Conservation (phyloP, 108 stramenopile species). For the Stephanodiscus minutulus region DNA sequence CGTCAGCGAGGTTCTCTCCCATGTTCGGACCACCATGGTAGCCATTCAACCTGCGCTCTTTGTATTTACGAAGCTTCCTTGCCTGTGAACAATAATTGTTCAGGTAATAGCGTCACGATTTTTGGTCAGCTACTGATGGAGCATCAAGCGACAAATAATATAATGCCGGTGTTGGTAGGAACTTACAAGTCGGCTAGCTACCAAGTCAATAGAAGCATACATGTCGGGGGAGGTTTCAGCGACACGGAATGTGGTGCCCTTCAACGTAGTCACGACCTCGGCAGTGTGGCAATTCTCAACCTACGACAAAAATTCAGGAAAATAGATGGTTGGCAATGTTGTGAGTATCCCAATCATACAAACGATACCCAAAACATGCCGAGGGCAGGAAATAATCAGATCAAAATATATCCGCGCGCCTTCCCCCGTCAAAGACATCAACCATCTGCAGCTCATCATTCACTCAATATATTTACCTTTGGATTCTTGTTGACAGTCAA, state of each 20-base stretch:
- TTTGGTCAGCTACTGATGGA: not conserved
- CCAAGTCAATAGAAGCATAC: constrained; percentile 84
- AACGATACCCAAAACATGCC: not conserved
- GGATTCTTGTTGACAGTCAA: constrained; percentile 86
- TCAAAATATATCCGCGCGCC: not conserved
- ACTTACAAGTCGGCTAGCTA: constrained; percentile 63
- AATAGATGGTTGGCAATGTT: constrained; percentile 7
- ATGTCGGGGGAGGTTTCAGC: constrained; percentile 76
- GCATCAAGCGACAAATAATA: not conserved
- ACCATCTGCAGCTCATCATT: not conserved
- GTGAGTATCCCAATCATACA: not conserved
- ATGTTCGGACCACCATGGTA: constrained; percentile 81
- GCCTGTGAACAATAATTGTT: constrained; percentile 21
- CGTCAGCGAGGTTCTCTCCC: constrained; percentile 79
- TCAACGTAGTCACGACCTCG: constrained; percentile 77
- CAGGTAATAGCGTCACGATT: not conserved
- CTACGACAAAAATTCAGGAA: constrained; percentile 33
- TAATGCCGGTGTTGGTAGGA: not conserved
- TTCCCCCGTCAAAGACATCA: not conserved
- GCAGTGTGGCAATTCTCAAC: constrained; percentile 81
- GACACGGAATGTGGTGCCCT: constrained; percentile 80
- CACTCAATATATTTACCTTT: constrained; percentile 56
- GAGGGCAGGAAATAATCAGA: not conserved
- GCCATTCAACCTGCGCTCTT: constrained; percentile 79
- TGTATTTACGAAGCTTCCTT: constrained; percentile 83